Evolutionary conservation across 176 grass and related monocot genomes (phyloP), one percentile per base, ranked within the genome.

Genomic region (Poa pratensis): DNA sequence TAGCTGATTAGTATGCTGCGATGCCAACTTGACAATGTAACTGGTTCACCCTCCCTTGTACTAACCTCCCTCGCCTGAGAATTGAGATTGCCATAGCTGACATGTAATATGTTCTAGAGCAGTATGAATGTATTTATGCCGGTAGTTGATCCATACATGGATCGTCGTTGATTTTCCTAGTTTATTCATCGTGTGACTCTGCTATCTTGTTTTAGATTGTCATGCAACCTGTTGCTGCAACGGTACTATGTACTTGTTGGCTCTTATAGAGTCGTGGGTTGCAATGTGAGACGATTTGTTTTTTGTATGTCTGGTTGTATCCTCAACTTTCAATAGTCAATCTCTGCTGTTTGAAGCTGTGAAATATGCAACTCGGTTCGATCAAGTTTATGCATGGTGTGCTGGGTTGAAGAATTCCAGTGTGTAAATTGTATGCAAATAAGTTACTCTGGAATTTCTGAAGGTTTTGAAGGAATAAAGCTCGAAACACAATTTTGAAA

Each of bases 101-200:
- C 83, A 80, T 92, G 82, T 89, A 83, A 88, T 87, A 76, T 87
- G 85, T 80, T 84, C 61, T 87, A 87, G 85, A 84, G 85, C 69
- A 84, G 80, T 87, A 84, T 80, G 80, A 90, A 84, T 91, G 89
- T 91, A 91, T 91, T 87, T 91, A 91, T 90, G n/a, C n/a, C n/a
- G 75, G 69, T 91, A 87, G 81, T 75, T 84, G 89, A 87, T 87
- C 85, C 78, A 69, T 42, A 27, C 69, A 42, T 76, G 89, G 89
- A 80, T 87, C 69, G 26, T 80, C 2, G 52, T 69, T 5, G 32
- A 28, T 76, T 91, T 87, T 43, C 76, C 14, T 52, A 66, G 46
- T 35, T 57, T 18, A 14, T 76, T 68, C 18, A 11, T 75, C 17
- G 1, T 62, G 9, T 12, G 57, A 85, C 40, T 49, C 51, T 30